Evolutionary conservation across 2,329 filamentous ascomycete genomes (phyloP).

Genomic region (Pestalotiopsis sp.): DNA sequence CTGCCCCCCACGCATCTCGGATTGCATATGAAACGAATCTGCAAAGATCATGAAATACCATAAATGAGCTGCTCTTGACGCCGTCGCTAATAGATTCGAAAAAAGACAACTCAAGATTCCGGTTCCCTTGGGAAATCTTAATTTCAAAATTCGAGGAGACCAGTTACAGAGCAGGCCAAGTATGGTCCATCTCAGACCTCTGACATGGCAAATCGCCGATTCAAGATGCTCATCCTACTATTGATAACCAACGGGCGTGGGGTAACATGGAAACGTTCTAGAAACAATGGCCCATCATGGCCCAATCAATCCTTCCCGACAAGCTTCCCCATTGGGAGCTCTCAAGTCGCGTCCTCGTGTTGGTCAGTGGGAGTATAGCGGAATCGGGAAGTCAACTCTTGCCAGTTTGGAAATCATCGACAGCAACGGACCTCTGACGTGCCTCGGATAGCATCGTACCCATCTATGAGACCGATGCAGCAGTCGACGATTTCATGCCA

Average conservation of each 20-base stretch:
- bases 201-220: not conserved
- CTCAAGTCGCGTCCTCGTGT: not conserved
- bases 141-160: not conserved
- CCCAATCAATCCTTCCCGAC: not conserved
- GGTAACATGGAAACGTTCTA: conserved; percentile 6
- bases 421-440: not conserved
- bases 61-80: not conserved
- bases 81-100: not conserved
- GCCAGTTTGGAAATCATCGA: not conserved
- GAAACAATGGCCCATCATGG: not conserved
- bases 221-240: not conserved
- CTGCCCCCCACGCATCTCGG: not conserved
- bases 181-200: not conserved
- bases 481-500: not conserved
- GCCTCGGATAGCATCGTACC: not conserved
- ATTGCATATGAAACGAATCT: not conserved
- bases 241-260: not conserved
- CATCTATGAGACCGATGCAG: too few relatives aligned
- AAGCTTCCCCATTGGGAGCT: conserved; percentile 1
- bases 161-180: not conserved
- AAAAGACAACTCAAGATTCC: not conserved
- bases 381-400: not conserved
- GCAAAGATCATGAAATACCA: not conserved
- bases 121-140: not conserved
- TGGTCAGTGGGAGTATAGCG: not conserved